Evolutionary conservation across 805 yeast genomes (phyloP), one percentile per base, ranked within the genome.

Genomic region (Groenewaldozyma tartarivorans): DNA sequence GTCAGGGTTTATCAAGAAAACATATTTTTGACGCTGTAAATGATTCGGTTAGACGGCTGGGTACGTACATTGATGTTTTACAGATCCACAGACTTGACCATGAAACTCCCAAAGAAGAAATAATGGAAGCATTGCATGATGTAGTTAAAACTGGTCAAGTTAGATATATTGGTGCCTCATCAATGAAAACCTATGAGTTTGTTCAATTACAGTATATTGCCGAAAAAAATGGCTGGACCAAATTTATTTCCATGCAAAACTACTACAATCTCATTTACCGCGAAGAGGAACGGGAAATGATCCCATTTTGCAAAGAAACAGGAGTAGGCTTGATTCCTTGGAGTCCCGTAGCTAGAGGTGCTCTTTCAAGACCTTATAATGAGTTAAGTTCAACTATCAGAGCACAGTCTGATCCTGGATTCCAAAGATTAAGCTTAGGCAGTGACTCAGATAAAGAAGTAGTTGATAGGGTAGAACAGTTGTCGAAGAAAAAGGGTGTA

Each of bases 241-340:
- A 75, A 53, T 79, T 79, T 48, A 65, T 79, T 40, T 62, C 71
- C 17, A 71, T 76, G 73, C 84, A 79, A 58, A 71, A 72, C 47
- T 70, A 61, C 51, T 74, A 76, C 58, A 77, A 75, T 50, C 60
- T 78, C 47, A 39, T 77, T 2, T 63, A 72, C 47, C 63, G 85
- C 16, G 82, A 77, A 52, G 83, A 78, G 42, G 85, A 79, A 54
- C 60, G 76, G n/a, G 84, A 79, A 52, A 62, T 76, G 68, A 72
- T 67, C 44, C 75, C 72, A 18, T 79, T 62, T 54, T 74, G 80
- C 46, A 58, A 69, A 18, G 63, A 61, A 35, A 69, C 70, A 13
- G 71, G 71, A 6, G 71, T 79, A 29, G 81, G 79, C 2, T 43
- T 76, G 11, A 66, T 75, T 41, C 83, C 83, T 5, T 78, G 77